Base-by-base conservation (phyloP, 1,284 basidiomycete species). In the Ceratobasidium sp. region DNA sequence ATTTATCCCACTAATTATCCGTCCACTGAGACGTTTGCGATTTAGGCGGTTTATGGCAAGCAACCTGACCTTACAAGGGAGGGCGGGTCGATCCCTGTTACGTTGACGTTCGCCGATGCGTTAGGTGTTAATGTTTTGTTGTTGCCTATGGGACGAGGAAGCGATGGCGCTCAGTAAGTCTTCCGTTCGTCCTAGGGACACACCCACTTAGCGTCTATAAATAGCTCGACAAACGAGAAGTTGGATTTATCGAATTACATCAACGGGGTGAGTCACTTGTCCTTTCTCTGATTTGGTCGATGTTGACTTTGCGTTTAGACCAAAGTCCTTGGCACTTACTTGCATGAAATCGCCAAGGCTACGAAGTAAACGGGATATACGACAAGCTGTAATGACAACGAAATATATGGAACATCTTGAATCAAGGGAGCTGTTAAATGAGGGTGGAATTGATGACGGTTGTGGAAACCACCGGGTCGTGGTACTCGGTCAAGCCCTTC, bases 71-170 rank as follows among this genome's bases (percentile, higher is more conserved):
- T 93, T 75, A 96, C 91, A 1, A 85, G 94, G 56, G 96, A 99
- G 79, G 96, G 97, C 69, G 95, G 96, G 1, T 96, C 93, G 1
- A 98, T 98, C 74, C 95, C 95, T 0, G 93, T 98, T 56, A 97
- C 95, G 5, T 84, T 99, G 69, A 97, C 95, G 2, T 98, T 99
- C 78, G 93, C 95, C 19, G 93, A 98, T 76, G 85, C 87, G 56
- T 80, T 98, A 56, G 54, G 44, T 2, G 87, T 89, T 42, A 91
- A 91, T 73, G 90, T 97, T 8, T 78, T 95, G 47, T 80, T 98
- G 25, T 81, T 98, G 59, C 95, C 95, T 2, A 95, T 98, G 87
- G 95, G 95, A 7, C 82, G 94, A 67, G 91, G 92, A 3, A 93
- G 96, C 75, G 95, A 99, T 75, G 95, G 95, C 73, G 91, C 93